Evolutionary conservation across 352 stramenopile species (phyloP).

Genomic region (Nothophytophthora sp.): DNA sequence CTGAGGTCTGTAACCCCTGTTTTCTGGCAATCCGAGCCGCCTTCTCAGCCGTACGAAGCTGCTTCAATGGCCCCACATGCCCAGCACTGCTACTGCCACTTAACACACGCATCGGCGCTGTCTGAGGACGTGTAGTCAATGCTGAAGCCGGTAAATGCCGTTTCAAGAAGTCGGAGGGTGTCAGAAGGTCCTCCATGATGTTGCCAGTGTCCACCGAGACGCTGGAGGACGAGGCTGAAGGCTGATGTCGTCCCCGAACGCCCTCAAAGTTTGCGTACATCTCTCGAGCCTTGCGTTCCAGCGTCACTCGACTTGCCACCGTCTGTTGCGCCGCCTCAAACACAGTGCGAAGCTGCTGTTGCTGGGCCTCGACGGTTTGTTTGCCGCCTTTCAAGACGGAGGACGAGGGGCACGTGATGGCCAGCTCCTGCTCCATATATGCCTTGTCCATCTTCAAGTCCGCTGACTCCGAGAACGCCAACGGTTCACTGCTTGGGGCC

Average conservation of each 20-base stretch:
- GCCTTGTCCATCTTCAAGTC: conserved; percentile 61
- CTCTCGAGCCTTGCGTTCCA: conserved; percentile 47
- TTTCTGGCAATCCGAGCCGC: no score
- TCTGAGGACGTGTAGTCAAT: conserved; percentile 45
- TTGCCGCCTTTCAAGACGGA: not conserved
- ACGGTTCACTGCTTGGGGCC: conserved; percentile 5
- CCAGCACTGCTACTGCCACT: conserved; percentile 5
- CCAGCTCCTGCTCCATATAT: conserved; percentile 62
- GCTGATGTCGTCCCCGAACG: conserved; percentile 8
- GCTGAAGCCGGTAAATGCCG: conserved; percentile 34
- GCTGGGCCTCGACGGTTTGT: conserved; percentile 33
- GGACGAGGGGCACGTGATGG: conserved; percentile 36
- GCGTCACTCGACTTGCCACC: conserved; percentile 33
- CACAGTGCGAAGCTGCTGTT: conserved; percentile 37
- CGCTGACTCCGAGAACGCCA: conserved; percentile 38
- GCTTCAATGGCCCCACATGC: not conserved
- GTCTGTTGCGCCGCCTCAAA: conserved; percentile 42
- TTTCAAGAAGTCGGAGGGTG: conserved; percentile 58
- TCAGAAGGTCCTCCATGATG: conserved; percentile 13
- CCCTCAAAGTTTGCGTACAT: conserved; percentile 62
- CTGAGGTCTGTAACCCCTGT: conserved; percentile 9
- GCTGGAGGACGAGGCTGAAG: not conserved
- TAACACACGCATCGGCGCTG: conserved; percentile 26
- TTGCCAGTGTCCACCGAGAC: conserved; percentile 10
- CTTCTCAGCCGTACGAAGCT: not conserved